A percentile compares a stretch with the other conserved stretches of the same genome.
These are phyloP conservation scores for Dichotomocladium elegans DNA, from an alignment of 371 early-diverging fungal genomes.

Conservation along the genomic window DNA sequence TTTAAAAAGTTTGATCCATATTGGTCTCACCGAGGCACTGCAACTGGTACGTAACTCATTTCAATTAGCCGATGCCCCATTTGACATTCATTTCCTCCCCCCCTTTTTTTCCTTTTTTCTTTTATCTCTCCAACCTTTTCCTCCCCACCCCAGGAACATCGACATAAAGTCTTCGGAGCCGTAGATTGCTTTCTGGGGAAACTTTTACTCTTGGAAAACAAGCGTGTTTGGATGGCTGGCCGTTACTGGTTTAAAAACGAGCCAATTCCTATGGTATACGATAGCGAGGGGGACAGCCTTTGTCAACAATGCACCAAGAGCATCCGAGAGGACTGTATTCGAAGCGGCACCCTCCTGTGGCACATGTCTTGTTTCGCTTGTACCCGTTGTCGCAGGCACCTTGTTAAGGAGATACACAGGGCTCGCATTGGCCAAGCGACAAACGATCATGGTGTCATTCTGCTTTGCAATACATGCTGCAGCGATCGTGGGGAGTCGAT, in stretches of 20 bases:
- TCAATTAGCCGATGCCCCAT: too few species aligned
- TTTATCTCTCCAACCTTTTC: too few species aligned
- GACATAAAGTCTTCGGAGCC: conserved; percentile 22
- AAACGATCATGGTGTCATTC: conserved; percentile 37
- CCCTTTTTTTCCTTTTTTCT: too few species aligned
- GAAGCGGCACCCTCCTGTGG: conserved; percentile 57
- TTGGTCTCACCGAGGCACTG: conserved; percentile 83
- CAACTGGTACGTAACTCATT: conserved; percentile 70
- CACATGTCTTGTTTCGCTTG: conserved; percentile 75
- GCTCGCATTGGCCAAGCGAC: conserved; percentile 38
- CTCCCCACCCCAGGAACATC: conserved; percentile 22
- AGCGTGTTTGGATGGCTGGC: conserved; percentile 44
- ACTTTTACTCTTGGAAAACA: conserved; percentile 54
- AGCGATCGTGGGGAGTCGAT: conserved; percentile 6
- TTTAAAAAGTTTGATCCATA: conserved; percentile 60
- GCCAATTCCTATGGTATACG: not conserved
- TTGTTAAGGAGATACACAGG: conserved; percentile 42
- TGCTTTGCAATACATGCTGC: conserved; percentile 30
- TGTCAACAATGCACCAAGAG: conserved; percentile 67
- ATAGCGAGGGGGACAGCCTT: not conserved
- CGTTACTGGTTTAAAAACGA: conserved; percentile 39
- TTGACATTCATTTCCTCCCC: too few species aligned
- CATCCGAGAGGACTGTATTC: conserved; percentile 81
- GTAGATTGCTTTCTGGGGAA: conserved; percentile 52
- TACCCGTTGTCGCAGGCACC: conserved; percentile 48